These are phyloP conservation scores for Neurospora hispaniola DNA, from an alignment of 495 filamentous ascomycete species.

Conservation along the genomic window DNA sequence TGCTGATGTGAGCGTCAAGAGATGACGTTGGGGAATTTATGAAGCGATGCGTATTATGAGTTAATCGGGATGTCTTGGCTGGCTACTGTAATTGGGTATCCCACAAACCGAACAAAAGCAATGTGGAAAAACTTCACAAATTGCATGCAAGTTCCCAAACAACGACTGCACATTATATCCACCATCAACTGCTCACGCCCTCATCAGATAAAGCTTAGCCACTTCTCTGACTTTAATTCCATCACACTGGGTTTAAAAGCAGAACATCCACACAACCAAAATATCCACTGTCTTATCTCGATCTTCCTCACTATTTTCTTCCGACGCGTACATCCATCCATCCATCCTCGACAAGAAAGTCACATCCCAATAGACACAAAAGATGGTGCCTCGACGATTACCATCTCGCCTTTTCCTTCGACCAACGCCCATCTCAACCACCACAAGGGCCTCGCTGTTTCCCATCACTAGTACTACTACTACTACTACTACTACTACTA, in stretches of 20 bases:
- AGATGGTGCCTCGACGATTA: neutral
- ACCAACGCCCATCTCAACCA: neutral
- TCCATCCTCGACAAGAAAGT: too few species aligned
- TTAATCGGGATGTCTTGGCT: fast-evolving
- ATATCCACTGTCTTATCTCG: neutral
- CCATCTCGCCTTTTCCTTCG: neutral
- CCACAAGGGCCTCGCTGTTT: too few species aligned
- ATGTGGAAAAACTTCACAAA: neutral
- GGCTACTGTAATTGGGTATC: neutral
- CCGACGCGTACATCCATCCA: neutral
- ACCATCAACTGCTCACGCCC: neutral
- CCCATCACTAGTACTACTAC: too few species aligned
- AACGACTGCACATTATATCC: neutral
- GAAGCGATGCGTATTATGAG: neutral
- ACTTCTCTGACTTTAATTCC: too few species aligned
- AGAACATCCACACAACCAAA: neutral
- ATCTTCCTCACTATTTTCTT: neutral
- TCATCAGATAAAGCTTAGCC: neutral
- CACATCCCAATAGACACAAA: neutral
- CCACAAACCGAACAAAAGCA: neutral
- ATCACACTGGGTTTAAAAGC: too few species aligned
- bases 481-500: too few species aligned
- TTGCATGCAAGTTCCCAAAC: neutral
- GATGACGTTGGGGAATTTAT: neutral
- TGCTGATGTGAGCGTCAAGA: neutral